Conservation (phyloP, 495 filamentous ascomycete genomes). For the Aspergillus sparsus region DNA sequence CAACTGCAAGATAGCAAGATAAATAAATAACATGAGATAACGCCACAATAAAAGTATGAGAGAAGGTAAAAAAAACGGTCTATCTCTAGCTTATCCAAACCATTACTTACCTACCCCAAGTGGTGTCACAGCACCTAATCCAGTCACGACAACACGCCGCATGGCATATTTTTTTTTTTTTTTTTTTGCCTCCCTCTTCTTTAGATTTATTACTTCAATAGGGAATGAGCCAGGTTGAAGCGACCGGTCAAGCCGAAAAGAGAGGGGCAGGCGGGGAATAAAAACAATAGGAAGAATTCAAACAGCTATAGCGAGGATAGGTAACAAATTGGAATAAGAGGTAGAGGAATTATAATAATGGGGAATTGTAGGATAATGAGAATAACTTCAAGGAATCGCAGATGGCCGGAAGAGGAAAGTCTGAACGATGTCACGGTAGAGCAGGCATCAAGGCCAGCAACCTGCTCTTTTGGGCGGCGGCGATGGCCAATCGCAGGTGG, state of each 20-base stretch:
- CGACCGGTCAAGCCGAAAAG: not conserved
- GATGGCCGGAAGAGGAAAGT: constrained; percentile 48
- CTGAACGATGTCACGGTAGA: constrained; percentile 40
- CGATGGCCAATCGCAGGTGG: constrained; percentile 6
- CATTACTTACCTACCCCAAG: constrained; percentile 69
- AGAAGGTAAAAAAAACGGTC: not conserved
- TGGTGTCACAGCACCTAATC: constrained; percentile 89
- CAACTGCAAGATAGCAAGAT: not conserved
- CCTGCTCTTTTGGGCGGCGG: not conserved
- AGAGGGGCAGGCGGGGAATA: not conserved
- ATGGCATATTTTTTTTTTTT: constrained; percentile 52
- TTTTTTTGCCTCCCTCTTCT: too few species aligned
- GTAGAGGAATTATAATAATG: not conserved
- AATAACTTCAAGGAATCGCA: constrained; percentile 17
- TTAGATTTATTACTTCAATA: too few species aligned
- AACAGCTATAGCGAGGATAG: not conserved
- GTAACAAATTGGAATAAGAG: constrained; percentile 1
- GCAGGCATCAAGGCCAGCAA: constrained; percentile 25
- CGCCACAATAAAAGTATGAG: not conserved
- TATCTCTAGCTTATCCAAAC: not conserved
- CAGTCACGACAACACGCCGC: constrained; percentile 94
- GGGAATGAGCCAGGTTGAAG: not conserved
- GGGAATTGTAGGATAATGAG: constrained; percentile 12
- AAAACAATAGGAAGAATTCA: not conserved
- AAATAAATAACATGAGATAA: constrained; percentile 3